These are phyloP conservation scores for Hortiboletus flavorubellus DNA, from an alignment of 768 basidiomycete genomes.

Conservation along the genomic window DNA sequence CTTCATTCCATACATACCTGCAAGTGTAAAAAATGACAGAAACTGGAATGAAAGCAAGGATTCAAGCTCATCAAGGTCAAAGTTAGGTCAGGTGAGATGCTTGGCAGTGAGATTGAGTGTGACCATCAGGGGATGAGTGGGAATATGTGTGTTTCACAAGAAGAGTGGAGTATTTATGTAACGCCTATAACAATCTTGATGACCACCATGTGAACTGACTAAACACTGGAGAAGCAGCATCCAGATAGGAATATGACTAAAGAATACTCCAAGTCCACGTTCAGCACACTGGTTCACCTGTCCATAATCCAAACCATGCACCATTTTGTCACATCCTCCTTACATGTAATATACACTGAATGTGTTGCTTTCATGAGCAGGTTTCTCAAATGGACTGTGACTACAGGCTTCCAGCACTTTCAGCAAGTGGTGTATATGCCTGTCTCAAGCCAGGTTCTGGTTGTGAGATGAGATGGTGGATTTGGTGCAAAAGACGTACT, in stretches of 20 bases:
- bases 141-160: too few species aligned
- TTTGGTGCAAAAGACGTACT: slow-evolving; percentile 34
- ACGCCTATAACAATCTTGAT: slow-evolving; percentile 70
- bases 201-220: slow-evolving; percentile 77
- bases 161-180: slow-evolving; percentile 32
- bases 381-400: slow-evolving; percentile 36
- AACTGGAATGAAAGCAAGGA: too few species aligned
- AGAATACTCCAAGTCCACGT: too few species aligned
- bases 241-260: slow-evolving; percentile 73
- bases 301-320: slow-evolving; percentile 30
- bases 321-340: slow-evolving; percentile 50
- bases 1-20: too few species aligned
- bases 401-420: slow-evolving; percentile 60
- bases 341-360: slow-evolving; percentile 59
- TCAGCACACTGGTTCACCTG: background rate
- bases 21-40: too few species aligned
- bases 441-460: slow-evolving; percentile 54
- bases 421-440: slow-evolving; percentile 68
- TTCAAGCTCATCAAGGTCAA: too few species aligned
- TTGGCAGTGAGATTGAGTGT: too few species aligned
- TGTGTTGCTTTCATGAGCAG: slow-evolving; percentile 39
- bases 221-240: slow-evolving; percentile 70
- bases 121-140: too few species aligned
- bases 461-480: background rate
- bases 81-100: too few species aligned